Percentiles rank a stretch among this genome's conserved stretches.
Evolutionary conservation across 2,329 filamentous ascomycete species (phyloP).

Genomic region (Trichoderma sp.): DNA sequence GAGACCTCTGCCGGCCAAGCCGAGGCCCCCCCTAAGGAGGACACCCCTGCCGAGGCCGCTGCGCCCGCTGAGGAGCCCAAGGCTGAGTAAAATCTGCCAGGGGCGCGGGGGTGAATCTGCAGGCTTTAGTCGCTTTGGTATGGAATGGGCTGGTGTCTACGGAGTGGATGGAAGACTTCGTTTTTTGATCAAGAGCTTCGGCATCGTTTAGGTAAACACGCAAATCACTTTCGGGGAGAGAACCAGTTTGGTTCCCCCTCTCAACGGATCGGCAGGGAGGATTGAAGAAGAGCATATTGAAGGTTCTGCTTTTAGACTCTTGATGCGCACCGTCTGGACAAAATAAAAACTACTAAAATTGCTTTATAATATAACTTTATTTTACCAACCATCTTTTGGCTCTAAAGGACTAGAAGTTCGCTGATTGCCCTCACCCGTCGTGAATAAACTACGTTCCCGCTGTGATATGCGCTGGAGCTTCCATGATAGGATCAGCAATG

Average conservation of each 20-base stretch:
- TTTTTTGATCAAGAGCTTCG: conserved; percentile 53
- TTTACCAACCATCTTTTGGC: conserved; percentile 32
- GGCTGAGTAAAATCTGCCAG: conserved; percentile 56
- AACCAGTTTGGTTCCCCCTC: conserved; percentile 40
- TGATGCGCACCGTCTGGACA: conserved; percentile 60
- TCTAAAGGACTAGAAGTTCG: conserved; percentile 22
- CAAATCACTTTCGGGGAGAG: conserved; percentile 43
- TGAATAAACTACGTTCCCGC: neutral
- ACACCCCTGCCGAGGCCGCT: conserved; percentile 59
- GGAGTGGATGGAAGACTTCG: conserved; percentile 64
- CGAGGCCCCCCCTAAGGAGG: conserved; percentile 49
- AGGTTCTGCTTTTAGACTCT: conserved; percentile 58
- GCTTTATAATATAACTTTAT: conserved; percentile 41
- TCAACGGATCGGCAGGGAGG: conserved; percentile 44
- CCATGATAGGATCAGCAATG: conserved; percentile 28
- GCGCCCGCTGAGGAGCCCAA: conserved; percentile 67
- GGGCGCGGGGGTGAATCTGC: conserved; percentile 35
- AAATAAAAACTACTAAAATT: conserved; percentile 55
- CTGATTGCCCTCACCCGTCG: conserved; percentile 36
- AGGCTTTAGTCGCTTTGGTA: conserved; percentile 41
- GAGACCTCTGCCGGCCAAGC: conserved; percentile 66
- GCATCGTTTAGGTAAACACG: conserved; percentile 53
- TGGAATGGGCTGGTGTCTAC: conserved; percentile 63
- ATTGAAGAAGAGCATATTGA: conserved; percentile 52
- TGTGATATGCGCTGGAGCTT: neutral